A percentile compares a stretch with the other conserved stretches of the same genome.
phyloP scores from a whole-genome alignment of 805 yeast genomes.

The Spathaspora arborariae region DNA sequence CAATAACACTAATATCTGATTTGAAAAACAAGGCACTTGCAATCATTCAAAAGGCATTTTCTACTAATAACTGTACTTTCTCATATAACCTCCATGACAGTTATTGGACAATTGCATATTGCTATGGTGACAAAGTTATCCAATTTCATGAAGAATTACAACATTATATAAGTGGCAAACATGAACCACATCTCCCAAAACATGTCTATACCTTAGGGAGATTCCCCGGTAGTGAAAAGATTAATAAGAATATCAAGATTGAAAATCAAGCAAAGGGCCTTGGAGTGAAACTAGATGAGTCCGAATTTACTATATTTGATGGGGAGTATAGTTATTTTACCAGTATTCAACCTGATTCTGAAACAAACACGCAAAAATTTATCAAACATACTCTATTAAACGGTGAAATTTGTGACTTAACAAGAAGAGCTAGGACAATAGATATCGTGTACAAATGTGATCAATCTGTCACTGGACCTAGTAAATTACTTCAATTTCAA shows the following conservation, averaged over 20 bases:
- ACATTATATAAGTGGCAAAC: conserved; percentile 21
- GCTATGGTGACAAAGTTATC: conserved; percentile 44
- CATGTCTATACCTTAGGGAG: conserved; percentile 34
- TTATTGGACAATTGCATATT: conserved; percentile 55
- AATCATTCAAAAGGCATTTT: conserved; percentile 14
- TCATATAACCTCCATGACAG: conserved; percentile 27
- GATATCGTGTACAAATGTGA: conserved; percentile 60
- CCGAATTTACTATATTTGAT: conserved; percentile 26
- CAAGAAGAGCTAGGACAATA: conserved; percentile 46
- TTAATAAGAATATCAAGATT: conserved; percentile 10
- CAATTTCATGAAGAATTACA: conserved; percentile 43
- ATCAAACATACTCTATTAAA: conserved; percentile 32
- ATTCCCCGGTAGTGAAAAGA: conserved; percentile 22
- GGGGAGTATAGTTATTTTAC: conserved; percentile 22
- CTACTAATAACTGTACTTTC: conserved; percentile 19
- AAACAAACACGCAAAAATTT: conserved; percentile 22
- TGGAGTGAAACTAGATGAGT: conserved; percentile 12
- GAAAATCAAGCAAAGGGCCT: conserved; percentile 20
- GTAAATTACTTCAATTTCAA: conserved; percentile 35
- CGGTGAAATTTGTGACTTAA: conserved; percentile 62
- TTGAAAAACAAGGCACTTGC: conserved; percentile 16
- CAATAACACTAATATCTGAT: conserved; percentile 5
- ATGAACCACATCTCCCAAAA: conserved; percentile 29
- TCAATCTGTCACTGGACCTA: conserved; percentile 16
- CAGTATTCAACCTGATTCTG: conserved; percentile 11